Evolutionary conservation across 202 grass and related monocot species (phyloP).

Genomic region (Elaeis oleifera): DNA sequence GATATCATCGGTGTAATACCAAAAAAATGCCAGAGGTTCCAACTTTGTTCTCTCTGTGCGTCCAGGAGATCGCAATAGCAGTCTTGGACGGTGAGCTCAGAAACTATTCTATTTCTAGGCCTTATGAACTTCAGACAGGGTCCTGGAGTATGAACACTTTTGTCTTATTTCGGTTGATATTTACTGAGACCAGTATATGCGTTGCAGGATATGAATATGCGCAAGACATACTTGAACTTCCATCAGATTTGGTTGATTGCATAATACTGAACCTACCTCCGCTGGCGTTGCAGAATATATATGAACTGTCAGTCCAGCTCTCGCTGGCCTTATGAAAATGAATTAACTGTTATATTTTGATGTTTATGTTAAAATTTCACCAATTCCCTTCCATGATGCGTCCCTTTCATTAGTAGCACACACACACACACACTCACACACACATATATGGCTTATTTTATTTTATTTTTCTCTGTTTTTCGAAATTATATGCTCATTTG

Average conservation of each 20-base stretch:
- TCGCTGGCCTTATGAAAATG: not conserved
- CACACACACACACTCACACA: no score
- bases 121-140: not conserved
- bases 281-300: slow-evolving; percentile 58
- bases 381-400: not conserved
- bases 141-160: not conserved
- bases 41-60: slow-evolving; percentile 57
- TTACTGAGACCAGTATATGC: slow-evolving; percentile 10
- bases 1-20: no score
- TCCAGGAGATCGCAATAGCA: slow-evolving; percentile 25
- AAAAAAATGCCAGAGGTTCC: slow-evolving; percentile 1
- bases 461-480: no score
- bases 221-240: slow-evolving; percentile 51
- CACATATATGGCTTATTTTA: no score
- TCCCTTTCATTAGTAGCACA: not conserved
- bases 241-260: slow-evolving; percentile 56
- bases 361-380: not conserved
- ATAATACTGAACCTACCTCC: slow-evolving; percentile 46
- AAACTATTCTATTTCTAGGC: not conserved
- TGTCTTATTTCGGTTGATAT: not conserved
- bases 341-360: not conserved
- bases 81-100: slow-evolving; percentile 32
- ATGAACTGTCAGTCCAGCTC: slow-evolving; percentile 27
- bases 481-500: no score
- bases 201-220: slow-evolving; percentile 29